A percentile compares a stretch with the other conserved stretches of the same genome.
Evolutionary conservation across 768 basidiomycete species (phyloP).

Genomic region (Russula foetens): DNA sequence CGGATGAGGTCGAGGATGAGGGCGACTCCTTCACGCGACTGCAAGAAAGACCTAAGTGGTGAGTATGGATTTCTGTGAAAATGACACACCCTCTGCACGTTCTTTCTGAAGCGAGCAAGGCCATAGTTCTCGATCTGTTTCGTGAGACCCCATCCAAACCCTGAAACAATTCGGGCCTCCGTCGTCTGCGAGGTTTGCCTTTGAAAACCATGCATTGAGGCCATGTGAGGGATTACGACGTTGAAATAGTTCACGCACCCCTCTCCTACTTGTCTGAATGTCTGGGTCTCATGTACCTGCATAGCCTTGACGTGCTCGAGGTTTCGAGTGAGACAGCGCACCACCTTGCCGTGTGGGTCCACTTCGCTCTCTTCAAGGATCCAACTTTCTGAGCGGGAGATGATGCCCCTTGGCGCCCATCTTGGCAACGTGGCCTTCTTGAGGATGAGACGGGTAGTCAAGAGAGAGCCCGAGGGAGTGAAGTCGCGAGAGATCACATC

Average conservation of each 20-base stretch:
- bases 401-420: slow-evolving; percentile 83
- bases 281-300: slow-evolving; percentile 81
- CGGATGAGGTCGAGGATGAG: slow-evolving; percentile 72
- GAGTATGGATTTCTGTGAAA: background rate
- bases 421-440: slow-evolving; percentile 87
- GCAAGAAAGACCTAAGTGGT: slow-evolving; percentile 13
- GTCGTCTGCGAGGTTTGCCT: slow-evolving; percentile 81
- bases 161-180: slow-evolving; percentile 80
- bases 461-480: slow-evolving; percentile 63
- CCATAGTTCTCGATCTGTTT: slow-evolving; percentile 84
- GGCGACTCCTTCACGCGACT: slow-evolving; percentile 86
- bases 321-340: slow-evolving; percentile 79
- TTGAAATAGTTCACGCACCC: slow-evolving; percentile 38
- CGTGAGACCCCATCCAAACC: slow-evolving; percentile 86
- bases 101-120: slow-evolving; percentile 74
- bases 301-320: slow-evolving; percentile 92
- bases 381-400: slow-evolving; percentile 86
- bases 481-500: slow-evolving; percentile 85
- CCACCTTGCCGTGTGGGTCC: slow-evolving; percentile 68
- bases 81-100: slow-evolving; percentile 67
- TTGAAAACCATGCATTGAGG: slow-evolving; percentile 6
- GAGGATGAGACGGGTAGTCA: slow-evolving; percentile 85
- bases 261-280: slow-evolving; percentile 57
- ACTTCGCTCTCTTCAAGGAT: slow-evolving; percentile 93
- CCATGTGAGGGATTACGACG: background rate